These are phyloP conservation scores for Fusarium azukiicola DNA, from an alignment of 2,329 filamentous ascomycete genomes.

Conservation along the genomic window DNA sequence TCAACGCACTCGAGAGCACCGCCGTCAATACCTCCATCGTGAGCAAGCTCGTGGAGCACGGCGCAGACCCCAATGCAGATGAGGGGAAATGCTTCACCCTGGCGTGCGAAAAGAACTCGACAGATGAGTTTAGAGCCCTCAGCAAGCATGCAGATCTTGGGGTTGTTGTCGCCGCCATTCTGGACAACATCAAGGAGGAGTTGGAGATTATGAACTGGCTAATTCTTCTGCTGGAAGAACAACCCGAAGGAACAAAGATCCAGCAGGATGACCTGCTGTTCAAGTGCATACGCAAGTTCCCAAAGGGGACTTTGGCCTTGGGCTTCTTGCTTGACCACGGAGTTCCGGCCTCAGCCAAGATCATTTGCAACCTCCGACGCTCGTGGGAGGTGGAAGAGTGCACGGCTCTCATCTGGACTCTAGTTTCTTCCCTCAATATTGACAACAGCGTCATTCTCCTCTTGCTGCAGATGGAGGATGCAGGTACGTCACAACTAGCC, in stretches of 20 bases:
- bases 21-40: background rate
- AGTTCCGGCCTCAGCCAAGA: constrained; percentile 12
- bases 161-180: background rate
- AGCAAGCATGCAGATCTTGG: constrained; percentile 21
- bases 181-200: constrained; percentile 7
- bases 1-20: background rate
- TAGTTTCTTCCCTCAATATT: constrained; percentile 2
- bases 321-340: background rate
- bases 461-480: background rate
- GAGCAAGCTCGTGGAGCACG: constrained; percentile 27
- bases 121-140: constrained; percentile 18
- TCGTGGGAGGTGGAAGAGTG: constrained; percentile 18
- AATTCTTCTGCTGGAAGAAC: constrained; percentile 14
- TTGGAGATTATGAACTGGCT: constrained; percentile 5
- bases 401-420: constrained; percentile 24
- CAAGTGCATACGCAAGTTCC: constrained; percentile 33
- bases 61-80: constrained; percentile 24
- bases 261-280: constrained; percentile 19
- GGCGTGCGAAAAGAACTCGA: background rate
- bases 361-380: background rate
- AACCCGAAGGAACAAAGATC: background rate
- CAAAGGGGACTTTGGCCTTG: background rate
- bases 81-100: constrained; percentile 29
- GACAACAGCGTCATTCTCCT: constrained; percentile 20
- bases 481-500: background rate